These are phyloP conservation scores for Blastobotrys indianensis DNA, from an alignment of 1,139 yeast genomes.

Conservation along the genomic window DNA sequence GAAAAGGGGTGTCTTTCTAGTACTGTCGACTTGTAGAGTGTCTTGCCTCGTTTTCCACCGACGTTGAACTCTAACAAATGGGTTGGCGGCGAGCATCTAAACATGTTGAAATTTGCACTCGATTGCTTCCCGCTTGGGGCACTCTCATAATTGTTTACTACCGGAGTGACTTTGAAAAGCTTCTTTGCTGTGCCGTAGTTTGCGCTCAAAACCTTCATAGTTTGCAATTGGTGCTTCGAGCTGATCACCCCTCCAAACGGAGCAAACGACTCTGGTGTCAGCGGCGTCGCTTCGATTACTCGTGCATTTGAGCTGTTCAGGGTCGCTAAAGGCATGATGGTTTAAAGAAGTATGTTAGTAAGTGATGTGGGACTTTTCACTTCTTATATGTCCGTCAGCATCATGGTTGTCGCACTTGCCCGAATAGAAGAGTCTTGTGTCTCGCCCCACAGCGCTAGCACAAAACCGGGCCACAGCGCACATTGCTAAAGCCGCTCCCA, in stretches of 20 bases:
- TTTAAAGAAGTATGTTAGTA: no score
- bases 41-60: constrained; percentile 23
- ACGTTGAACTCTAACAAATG: constrained; percentile 42
- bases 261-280: constrained; percentile 46
- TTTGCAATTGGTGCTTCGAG: constrained; percentile 45
- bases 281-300: constrained; percentile 32
- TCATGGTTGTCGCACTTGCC: constrained; percentile 1
- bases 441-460: constrained; percentile 1
- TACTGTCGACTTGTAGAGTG: constrained; percentile 53
- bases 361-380: no score
- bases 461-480: no score
- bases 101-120: constrained; percentile 73
- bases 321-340: constrained; percentile 26
- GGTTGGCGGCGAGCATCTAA: constrained; percentile 71
- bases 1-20: constrained; percentile 85
- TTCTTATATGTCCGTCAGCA: background rate
- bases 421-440: no score
- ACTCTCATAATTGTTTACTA: constrained; percentile 45
- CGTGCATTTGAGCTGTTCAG: constrained; percentile 14
- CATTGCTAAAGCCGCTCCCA: no score
- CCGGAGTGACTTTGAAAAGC: constrained; percentile 64
- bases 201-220: constrained; percentile 49
- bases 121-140: constrained; percentile 45
- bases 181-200: constrained; percentile 94
- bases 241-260: constrained; percentile 53